Evolutionary conservation across 305 asterid species (phyloP).

Genomic region (Fraxinus platypoda): DNA sequence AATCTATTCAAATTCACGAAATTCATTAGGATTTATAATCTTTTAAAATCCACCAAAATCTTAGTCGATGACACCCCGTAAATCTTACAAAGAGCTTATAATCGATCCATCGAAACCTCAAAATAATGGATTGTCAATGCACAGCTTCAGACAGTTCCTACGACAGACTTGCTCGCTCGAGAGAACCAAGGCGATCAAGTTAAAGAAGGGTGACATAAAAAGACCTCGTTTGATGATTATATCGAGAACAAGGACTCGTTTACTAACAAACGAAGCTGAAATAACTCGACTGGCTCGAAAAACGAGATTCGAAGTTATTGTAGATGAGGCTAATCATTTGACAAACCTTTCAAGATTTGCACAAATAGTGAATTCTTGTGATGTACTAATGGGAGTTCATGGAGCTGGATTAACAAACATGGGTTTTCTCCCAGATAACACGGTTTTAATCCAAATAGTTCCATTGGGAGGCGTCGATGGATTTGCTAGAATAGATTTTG

Average conservation of each 20-base stretch:
- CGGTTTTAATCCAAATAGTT: slow-evolving; percentile 53
- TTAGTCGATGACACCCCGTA: slow-evolving; percentile 4
- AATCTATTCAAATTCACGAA: too few species aligned
- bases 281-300: slow-evolving; percentile 32
- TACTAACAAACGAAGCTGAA: slow-evolving; percentile 40
- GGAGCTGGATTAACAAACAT: slow-evolving; percentile 84
- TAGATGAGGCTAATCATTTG: slow-evolving; percentile 44
- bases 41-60: too few species aligned
- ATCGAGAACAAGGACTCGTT: slow-evolving; percentile 53
- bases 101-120: slow-evolving; percentile 29
- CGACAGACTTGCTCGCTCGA: slow-evolving; percentile 46
- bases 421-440: slow-evolving; percentile 65
- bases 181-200: slow-evolving; percentile 26
- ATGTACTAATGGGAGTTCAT: slow-evolving; percentile 69
- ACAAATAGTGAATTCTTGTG: slow-evolving; percentile 62
- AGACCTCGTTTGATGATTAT: slow-evolving; percentile 66
- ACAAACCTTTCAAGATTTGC: slow-evolving; percentile 47
- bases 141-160: slow-evolving; percentile 47
- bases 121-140: slow-evolving; percentile 33
- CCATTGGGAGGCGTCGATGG: slow-evolving; percentile 61
- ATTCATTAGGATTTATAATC: too few species aligned
- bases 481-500: slow-evolving; percentile 55
- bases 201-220: slow-evolving; percentile 8
- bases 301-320: slow-evolving; percentile 52
- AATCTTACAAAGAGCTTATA: slow-evolving; percentile 43